Conservation (phyloP, 75 land plant species). For the Larix kaempferi region DNA sequence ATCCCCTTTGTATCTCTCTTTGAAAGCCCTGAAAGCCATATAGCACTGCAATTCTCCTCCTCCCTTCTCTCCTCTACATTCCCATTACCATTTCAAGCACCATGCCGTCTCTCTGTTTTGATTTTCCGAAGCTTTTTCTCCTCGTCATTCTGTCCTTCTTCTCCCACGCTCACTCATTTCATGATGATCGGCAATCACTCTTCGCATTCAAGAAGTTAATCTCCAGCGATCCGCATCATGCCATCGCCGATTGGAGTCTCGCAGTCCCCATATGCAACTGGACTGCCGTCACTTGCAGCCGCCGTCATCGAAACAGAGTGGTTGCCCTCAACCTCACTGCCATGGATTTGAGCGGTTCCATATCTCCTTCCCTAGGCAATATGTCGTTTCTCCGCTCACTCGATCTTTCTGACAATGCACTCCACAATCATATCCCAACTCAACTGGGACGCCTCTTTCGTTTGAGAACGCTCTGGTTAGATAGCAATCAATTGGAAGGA, state of each 20-base stretch:
- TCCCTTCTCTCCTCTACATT: no score
- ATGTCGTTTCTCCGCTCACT: neutral
- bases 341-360: no score
- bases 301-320: conserved; percentile 15
- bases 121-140: no score
- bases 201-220: conserved; percentile 35
- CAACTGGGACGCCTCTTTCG: conserved; percentile 28
- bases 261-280: conserved; percentile 41
- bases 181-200: conserved; percentile 28
- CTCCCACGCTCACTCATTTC: neutral
- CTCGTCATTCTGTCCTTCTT: no score
- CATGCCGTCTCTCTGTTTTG: no score
- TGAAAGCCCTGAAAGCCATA: no score
- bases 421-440: conserved; percentile 51
- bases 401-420: conserved; percentile 29
- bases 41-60: no score
- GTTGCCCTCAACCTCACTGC: neutral
- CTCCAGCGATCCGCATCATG: conserved; percentile 22
- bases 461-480: conserved; percentile 58
- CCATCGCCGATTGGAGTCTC: conserved; percentile 30
- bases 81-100: no score
- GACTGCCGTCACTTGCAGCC: conserved; percentile 46
- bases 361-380: no score
- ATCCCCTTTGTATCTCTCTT: no score
- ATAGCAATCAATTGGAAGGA: conserved; percentile 59